Percentiles rank a stretch among this genome's conserved stretches.
These are phyloP conservation scores for Trichoderma atroviride DNA, from an alignment of 2,329 filamentous ascomycete genomes.

Conservation along the genomic window DNA sequence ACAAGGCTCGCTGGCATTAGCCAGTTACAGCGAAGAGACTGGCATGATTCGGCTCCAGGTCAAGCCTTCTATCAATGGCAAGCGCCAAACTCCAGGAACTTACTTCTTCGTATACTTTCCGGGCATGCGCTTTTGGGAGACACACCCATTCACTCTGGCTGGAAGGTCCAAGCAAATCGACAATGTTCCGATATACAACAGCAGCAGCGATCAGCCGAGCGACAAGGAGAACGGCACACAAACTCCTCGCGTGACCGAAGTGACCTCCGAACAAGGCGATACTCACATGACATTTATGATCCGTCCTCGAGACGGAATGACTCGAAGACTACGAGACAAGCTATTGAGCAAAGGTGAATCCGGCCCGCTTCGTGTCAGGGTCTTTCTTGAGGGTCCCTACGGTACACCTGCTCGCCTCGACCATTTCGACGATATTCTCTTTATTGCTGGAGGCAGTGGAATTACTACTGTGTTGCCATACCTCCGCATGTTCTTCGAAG, in stretches of 20 bases:
- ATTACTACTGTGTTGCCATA: conserved; percentile 42
- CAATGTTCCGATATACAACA: not conserved
- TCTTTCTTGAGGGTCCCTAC: conserved; percentile 44
- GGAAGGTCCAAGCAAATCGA: conserved; percentile 27
- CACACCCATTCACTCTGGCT: conserved; percentile 47
- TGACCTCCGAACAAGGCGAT: conserved; percentile 5
- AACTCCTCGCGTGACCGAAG: conserved; percentile 18
- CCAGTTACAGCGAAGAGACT: conserved; percentile 38
- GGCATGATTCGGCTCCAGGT: conserved; percentile 44
- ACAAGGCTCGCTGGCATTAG: conserved; percentile 38
- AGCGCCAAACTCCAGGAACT: conserved; percentile 41
- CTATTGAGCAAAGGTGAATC: conserved; percentile 29
- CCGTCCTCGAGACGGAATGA: conserved; percentile 43
- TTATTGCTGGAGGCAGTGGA: conserved; percentile 44
- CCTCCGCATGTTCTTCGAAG: conserved; percentile 33
- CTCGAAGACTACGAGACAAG: conserved; percentile 36
- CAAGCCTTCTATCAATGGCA: conserved; percentile 36
- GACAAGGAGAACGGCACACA: conserved; percentile 28
- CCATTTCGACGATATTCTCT: conserved; percentile 39
- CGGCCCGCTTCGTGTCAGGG: conserved; percentile 30
- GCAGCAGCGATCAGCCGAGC: conserved; percentile 29
- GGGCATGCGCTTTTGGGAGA: conserved; percentile 43
- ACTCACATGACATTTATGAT: conserved; percentile 42
- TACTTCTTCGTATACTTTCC: conserved; percentile 47
- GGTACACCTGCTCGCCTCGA: conserved; percentile 38